Evolutionary conservation across 169 alveolate species (phyloP).

Genomic region (Cryptosporidium parvum): DNA sequence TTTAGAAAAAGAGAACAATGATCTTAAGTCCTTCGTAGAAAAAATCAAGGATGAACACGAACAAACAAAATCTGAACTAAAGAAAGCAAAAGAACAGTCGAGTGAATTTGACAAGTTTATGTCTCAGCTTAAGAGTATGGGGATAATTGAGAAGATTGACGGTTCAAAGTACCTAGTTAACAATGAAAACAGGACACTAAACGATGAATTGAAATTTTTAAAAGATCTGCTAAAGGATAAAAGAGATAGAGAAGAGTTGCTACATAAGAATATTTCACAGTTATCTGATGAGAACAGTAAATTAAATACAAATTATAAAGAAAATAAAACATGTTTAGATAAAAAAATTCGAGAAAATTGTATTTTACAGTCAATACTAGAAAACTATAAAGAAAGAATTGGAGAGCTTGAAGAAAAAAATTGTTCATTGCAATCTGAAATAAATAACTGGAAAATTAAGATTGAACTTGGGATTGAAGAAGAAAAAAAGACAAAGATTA

Average conservation of each 20-base stretch:
- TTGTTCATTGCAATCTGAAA: background rate
- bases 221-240: conserved; percentile 59
- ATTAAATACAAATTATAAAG: conserved; percentile 9
- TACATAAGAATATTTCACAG: conserved; percentile 27
- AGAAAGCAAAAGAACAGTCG: conserved; percentile 21
- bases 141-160: conserved; percentile 26
- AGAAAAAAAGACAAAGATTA: background rate
- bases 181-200: conserved; percentile 17
- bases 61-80: conserved; percentile 20
- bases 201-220: conserved; percentile 39
- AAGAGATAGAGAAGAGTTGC: conserved; percentile 55
- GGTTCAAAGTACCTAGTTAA: conserved; percentile 28
- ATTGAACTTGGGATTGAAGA: background rate
- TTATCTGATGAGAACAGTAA: conserved; percentile 39
- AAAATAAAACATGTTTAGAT: background rate
- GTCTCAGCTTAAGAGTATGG: conserved; percentile 49
- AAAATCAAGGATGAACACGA: conserved; percentile 1
- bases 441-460: conserved; percentile 9
- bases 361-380: conserved; percentile 50
- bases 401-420: conserved; percentile 55
- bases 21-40: background rate
- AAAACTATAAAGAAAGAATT: conserved; percentile 34
- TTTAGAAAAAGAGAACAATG: conserved; percentile 19
- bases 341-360: conserved; percentile 48
- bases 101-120: conserved; percentile 17